Conservation (phyloP, 2,329 filamentous ascomycete species). For the Ustilaginoidea virens region DNA sequence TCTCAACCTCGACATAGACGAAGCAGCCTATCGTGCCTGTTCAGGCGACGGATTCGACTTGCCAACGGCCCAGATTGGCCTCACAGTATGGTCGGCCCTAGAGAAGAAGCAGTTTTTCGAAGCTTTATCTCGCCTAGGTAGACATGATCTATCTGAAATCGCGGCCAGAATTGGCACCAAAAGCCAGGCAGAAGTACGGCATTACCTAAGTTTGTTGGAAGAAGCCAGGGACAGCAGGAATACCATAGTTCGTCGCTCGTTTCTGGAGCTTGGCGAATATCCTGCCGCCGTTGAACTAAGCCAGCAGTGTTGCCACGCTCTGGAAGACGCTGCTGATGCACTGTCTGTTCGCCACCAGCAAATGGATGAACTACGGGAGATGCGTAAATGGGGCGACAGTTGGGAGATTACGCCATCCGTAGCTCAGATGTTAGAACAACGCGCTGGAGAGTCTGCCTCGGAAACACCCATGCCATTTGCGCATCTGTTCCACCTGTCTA, state of each 20-base stretch:
- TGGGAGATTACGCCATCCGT: slow-evolving; percentile 47
- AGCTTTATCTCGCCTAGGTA: slow-evolving; percentile 47
- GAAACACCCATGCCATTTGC: slow-evolving; percentile 28
- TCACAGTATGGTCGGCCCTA: slow-evolving; percentile 48
- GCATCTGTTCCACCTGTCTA: slow-evolving; percentile 39
- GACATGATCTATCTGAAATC: slow-evolving; percentile 45
- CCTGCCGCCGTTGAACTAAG: slow-evolving; percentile 62
- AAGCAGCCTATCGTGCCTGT: slow-evolving; percentile 26
- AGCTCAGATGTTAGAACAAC: slow-evolving; percentile 9
- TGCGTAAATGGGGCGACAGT: slow-evolving; percentile 40
- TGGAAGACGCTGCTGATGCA: slow-evolving; percentile 55
- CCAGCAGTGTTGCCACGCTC: slow-evolving; percentile 42
- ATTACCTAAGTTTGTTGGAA: slow-evolving; percentile 51
- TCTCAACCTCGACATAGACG: slow-evolving; percentile 42
- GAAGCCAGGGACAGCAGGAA: slow-evolving; percentile 27
- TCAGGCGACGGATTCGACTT: slow-evolving; percentile 17
- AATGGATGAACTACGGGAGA: slow-evolving; percentile 45
- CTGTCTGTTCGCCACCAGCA: slow-evolving; percentile 49
- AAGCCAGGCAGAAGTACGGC: slow-evolving; percentile 54
- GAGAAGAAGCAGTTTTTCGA: slow-evolving; percentile 63
- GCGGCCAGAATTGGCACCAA: slow-evolving; percentile 53
- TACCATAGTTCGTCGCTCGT: slow-evolving; percentile 14
- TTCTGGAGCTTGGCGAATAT: slow-evolving; percentile 36
- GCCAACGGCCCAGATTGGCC: slow-evolving; percentile 44
- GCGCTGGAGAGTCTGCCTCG: not conserved